phyloP scores from a whole-genome alignment of 2,329 filamentous ascomycete species.

The Nemania sp. region DNA sequence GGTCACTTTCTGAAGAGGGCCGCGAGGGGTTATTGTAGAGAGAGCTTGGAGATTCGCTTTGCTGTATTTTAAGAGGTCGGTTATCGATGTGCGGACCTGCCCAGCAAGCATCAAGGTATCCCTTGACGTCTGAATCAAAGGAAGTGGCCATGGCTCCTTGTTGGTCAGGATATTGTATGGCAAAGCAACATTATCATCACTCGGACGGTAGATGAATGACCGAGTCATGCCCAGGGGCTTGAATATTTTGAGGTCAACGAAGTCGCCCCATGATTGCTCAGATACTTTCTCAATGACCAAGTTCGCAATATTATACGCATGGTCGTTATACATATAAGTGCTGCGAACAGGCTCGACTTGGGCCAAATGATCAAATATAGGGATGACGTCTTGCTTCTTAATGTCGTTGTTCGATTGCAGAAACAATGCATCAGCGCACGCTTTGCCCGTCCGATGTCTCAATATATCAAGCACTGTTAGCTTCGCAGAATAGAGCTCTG shows the following conservation, averaged over 20 bases:
- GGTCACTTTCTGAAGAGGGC: not conserved
- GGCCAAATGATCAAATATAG: not conserved
- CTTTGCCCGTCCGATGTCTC: conserved; percentile 5
- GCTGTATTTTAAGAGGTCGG: not conserved
- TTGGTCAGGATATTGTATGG: not conserved
- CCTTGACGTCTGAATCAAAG: not conserved
- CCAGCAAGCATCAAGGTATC: conserved; percentile 3
- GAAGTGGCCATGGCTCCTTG: not conserved
- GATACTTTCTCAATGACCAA: conserved; percentile 4
- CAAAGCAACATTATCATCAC: not conserved
- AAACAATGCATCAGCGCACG: not conserved
- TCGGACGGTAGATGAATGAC: not conserved
- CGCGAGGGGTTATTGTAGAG: not conserved
- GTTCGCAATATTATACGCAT: not conserved
- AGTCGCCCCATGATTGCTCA: not conserved
- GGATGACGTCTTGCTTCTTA: not conserved
- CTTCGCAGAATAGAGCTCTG: not conserved
- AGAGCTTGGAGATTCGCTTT: not conserved
- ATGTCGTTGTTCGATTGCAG: not conserved
- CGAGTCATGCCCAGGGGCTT: not conserved
- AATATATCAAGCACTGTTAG: not conserved
- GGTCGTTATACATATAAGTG: conserved; percentile 4
- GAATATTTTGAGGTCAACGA: not conserved
- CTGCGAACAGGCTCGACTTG: not conserved
- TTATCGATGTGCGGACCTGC: not conserved